Base-by-base conservation (phyloP, 148 eudicot species). In the Persicaria tinctoria region DNA sequence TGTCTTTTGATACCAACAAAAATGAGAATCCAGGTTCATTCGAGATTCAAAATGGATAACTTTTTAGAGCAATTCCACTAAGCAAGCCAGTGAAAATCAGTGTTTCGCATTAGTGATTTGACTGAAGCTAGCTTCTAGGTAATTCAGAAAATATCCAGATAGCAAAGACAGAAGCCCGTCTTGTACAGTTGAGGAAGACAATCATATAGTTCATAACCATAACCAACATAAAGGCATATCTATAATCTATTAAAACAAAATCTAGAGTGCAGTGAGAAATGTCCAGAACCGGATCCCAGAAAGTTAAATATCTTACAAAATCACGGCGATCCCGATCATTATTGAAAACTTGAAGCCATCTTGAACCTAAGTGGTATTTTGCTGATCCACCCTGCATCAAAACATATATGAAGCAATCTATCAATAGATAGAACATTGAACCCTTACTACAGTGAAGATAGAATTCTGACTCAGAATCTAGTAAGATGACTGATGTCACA, bases 241-340 rank as follows among this genome's bases (percentile, higher is more conserved):
- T 3, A 14, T 5, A 2, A 32, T 55, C 20, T 3, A 14, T 5
- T 55, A 57, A 57, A 57, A 14, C 10, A 20, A 18, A 23, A 57
- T 57, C 63, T 18, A 20, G 27, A 14, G 8, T 2, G 9, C 44
- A 27, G 44, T 60, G 47, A 44, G 41, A 7, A 3, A 38, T 38
- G 12, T 38, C 46, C 17, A 66, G 18, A 66, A 66, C 44, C 44
- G 0, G 44, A 66, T 66, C 70, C 48, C 44, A 13, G 46, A 76
- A 12, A 44, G 57, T 84, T 32, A 32, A 32, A 32, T 32, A 32
- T 32, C 93, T 95, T 78, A 95, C 99, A 84, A 95, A 93, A 90
- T 95, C 99, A 84, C 99, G 99, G 38, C 99, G 97, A 88, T 95
- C 97, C 51, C 99, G 86, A 50, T 95, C 97, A 64, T 89, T 95